A percentile compares a stretch with the other conserved stretches of the same genome.
These are phyloP conservation scores for Yamadazyma blattariae DNA, from an alignment of 1,139 yeast species.

Conservation along the genomic window DNA sequence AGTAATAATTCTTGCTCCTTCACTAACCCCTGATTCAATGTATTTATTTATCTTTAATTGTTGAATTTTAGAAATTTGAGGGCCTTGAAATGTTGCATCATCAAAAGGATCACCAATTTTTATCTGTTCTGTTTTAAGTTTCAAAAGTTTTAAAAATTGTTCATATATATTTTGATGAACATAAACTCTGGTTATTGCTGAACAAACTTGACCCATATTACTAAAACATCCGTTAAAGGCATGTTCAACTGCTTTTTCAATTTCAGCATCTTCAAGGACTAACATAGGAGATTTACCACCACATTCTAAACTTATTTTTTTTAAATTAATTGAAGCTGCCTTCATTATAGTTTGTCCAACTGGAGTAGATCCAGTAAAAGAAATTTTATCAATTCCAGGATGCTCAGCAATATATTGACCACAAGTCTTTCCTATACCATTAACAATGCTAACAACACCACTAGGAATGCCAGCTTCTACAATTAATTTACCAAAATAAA, in stretches of 20 bases:
- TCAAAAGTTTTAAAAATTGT: constrained; percentile 47
- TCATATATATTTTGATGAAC: constrained; percentile 42
- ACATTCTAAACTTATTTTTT: constrained; percentile 79
- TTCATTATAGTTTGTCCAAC: constrained; percentile 61
- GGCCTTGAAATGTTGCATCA: constrained; percentile 65
- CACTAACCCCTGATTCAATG: constrained; percentile 50
- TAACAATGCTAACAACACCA: constrained; percentile 62
- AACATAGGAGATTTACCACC: constrained; percentile 87
- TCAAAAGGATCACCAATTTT: constrained; percentile 59
- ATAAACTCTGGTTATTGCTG: constrained; percentile 44
- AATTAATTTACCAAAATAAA: constrained; percentile 51
- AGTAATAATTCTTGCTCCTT: constrained; percentile 50
- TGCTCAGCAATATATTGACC: constrained; percentile 60
- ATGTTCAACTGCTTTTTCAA: constrained; percentile 80
- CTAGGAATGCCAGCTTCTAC: constrained; percentile 69
- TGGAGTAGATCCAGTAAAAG: constrained; percentile 59
- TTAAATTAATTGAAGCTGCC: constrained; percentile 57
- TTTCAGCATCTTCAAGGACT: constrained; percentile 70
- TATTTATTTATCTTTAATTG: constrained; percentile 54
- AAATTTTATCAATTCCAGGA: constrained; percentile 57
- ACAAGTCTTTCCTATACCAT: constrained; percentile 54
- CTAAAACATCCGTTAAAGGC: constrained; percentile 78
- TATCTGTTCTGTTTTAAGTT: constrained; percentile 39
- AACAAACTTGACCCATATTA: constrained; percentile 59
- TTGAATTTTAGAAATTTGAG: constrained; percentile 70